Conservation (phyloP, 2,329 filamentous ascomycete species). For the Fusarium sp. region DNA sequence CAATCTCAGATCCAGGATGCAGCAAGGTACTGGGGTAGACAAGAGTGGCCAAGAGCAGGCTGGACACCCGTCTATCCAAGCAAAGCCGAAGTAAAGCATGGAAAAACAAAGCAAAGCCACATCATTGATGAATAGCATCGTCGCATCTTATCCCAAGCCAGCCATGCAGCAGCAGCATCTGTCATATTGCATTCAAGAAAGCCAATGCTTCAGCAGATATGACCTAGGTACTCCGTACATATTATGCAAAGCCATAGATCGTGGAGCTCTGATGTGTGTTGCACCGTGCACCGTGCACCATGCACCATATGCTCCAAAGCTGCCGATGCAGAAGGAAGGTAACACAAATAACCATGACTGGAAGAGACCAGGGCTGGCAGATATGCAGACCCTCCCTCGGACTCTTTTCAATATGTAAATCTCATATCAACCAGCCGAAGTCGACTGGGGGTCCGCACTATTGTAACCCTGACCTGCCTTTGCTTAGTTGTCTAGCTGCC, state of each 20-base stretch:
- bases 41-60: slow-evolving; percentile 32
- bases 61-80: slow-evolving; percentile 30
- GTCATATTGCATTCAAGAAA: slow-evolving; percentile 33
- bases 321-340: slow-evolving; percentile 46
- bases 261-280: slow-evolving; percentile 42
- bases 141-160: slow-evolving; percentile 26
- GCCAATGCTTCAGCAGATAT: slow-evolving; percentile 26
- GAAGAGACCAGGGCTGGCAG: slow-evolving; percentile 43
- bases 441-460: slow-evolving; percentile 41
- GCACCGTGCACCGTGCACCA: slow-evolving; percentile 48
- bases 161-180: slow-evolving; percentile 28
- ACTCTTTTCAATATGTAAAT: slow-evolving; percentile 41
- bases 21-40: slow-evolving; percentile 33
- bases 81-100: slow-evolving; percentile 11
- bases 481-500: slow-evolving; percentile 44
- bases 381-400: slow-evolving; percentile 39
- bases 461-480: slow-evolving; percentile 44
- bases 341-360: slow-evolving; percentile 30
- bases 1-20: slow-evolving; percentile 45
- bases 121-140: slow-evolving; percentile 22
- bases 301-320: slow-evolving; percentile 44
- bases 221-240: slow-evolving; percentile 7
- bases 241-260: slow-evolving; percentile 26
- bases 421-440: slow-evolving; percentile 39
- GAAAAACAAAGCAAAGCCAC: slow-evolving; percentile 31